Base-by-base conservation (phyloP, 169 alveolate genomes). In the Plasmodium berghei region DNA sequence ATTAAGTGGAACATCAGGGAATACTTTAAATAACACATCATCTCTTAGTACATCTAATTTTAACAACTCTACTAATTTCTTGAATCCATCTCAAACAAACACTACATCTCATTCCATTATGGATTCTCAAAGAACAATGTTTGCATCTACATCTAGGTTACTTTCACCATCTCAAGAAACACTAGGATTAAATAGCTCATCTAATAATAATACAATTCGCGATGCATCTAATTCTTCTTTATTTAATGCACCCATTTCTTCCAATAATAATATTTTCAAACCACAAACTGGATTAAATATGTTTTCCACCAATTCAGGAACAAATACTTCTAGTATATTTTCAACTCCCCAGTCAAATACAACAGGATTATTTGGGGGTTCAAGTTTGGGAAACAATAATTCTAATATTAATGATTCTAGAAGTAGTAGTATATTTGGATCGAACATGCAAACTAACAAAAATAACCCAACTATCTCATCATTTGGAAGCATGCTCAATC, bases 81-180 rank as follows among this genome's bases (percentile, higher is more conserved):
- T 69, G 16, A 55, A 48, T 8, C 45, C 70, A 22, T 55, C 70
- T 46, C 62, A 54, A 42, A 5, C 63, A 16, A 26, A 24, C 20
- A 40, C 12, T 1, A 42, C 54, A 61, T 61, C 61, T 45, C 64
- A 54, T 34, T 66, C 88, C 0, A 5, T 34, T 34, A 4, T 74
- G 1, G 73, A 62, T 16, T 61, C 61, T 59, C 14, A 63, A 9
- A 74, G 61, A 74, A 74, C 88, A 6, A 18, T 26, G 9, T 74
- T 28, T 34, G 88, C 40, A n/a, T 48, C 88, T 1, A 46, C 88
- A 9, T 14, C 73, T 0, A 63, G 88, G 6, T 22, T 64, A 55
- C 26, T 16, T 34, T 74, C 88, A 1, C 62, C 42, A 18, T 74
- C 88, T 6, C 69, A 46, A 26, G 66, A 34, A 22, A 67, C 67